Base-by-base conservation (phyloP, 1,139 yeast genomes). In the Kurtzmaniella quercitrusa region DNA sequence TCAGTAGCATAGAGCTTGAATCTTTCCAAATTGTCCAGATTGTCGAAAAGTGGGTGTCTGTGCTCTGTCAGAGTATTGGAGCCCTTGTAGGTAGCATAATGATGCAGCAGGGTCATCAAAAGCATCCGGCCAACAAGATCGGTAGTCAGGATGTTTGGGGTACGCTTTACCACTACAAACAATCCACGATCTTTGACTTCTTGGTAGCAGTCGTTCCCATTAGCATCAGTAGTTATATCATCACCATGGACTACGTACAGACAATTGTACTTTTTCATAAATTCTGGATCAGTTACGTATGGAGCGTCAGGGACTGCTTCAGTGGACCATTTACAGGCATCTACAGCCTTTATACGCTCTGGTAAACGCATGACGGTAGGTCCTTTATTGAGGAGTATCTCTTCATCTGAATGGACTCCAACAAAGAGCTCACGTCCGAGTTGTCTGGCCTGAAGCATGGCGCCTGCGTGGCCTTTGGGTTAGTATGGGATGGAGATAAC, bases 171-270 rank as follows among this genome's bases (percentile, higher is more conserved):
- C 17, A 89, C 91, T 29, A 84, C 77, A 62, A 91, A 88, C 54
- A 91, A 69, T n/a, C 95, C 96, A 60, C 81, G 66, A 45, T 88
- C 91, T 62, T 91, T 91, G 49, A 91, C 89, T 19, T 63, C 73
- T 50, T 85, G 85, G 65, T 93, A 93, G 56, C 97, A 88, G 64
- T 93, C 98, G 46, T 88, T 81, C 0, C 98, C 98, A 56, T 89
- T 77, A 25, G 96, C 96, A 63, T 93, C 98, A 1, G 96, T 86
- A 25, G 98, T 93, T 54, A 93, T 90, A 59, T 93, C 98, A 63
- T 93, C 98, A 5, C 98, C 98, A 61, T 93, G 98, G 11, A 93
- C 96, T 16, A 93, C 98, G 59, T 83, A 93, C 55, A 79, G 67
- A 66, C 98, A 93, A 8, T 79, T 81, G 58, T 79, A 79, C 34